Percentiles rank a stretch among this genome's conserved stretches.
Evolutionary conservation across 1,284 basidiomycete species (phyloP).

Genomic region (Athelia psychrophila): DNA sequence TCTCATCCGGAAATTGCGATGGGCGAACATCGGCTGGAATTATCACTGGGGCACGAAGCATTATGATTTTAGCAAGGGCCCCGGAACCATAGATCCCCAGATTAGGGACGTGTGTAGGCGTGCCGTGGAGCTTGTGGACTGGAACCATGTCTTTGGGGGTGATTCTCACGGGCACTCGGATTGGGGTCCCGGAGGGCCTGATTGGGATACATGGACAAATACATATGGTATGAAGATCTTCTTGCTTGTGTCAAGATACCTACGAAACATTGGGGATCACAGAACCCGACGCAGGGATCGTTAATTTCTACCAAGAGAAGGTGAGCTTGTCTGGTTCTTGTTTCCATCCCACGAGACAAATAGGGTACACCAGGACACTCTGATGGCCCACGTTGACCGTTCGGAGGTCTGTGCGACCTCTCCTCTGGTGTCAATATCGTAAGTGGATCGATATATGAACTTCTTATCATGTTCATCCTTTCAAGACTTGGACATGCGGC

Average conservation of each 20-base stretch:
- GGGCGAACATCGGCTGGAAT: conserved; percentile 92
- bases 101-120: conserved; percentile 59
- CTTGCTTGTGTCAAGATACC: conserved; percentile 1
- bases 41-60: conserved; percentile 94
- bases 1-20: conserved; percentile 74
- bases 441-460: conserved; percentile 20
- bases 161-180: conserved; percentile 22
- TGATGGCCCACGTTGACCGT: conserved; percentile 93
- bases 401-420: conserved; percentile 85
- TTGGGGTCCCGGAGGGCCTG: conserved; percentile 52
- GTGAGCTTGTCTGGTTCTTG: conserved; percentile 24
- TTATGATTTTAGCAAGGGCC: conserved; percentile 78
- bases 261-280: conserved; percentile 6
- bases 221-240: conserved; percentile 60
- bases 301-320: conserved; percentile 87
- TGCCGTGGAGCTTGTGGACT: conserved; percentile 62
- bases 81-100: conserved; percentile 55
- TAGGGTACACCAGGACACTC: conserved; percentile 56
- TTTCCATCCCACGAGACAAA: background rate
- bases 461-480: background rate
- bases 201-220: conserved; percentile 70
- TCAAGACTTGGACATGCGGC: conserved; percentile 83
- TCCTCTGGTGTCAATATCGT: conserved; percentile 91
- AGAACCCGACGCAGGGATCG: conserved; percentile 92
- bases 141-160: conserved; percentile 60